These are phyloP conservation scores for Acorus calamus DNA, from an alignment of 106 monocot genomes.

Conservation along the genomic window DNA sequence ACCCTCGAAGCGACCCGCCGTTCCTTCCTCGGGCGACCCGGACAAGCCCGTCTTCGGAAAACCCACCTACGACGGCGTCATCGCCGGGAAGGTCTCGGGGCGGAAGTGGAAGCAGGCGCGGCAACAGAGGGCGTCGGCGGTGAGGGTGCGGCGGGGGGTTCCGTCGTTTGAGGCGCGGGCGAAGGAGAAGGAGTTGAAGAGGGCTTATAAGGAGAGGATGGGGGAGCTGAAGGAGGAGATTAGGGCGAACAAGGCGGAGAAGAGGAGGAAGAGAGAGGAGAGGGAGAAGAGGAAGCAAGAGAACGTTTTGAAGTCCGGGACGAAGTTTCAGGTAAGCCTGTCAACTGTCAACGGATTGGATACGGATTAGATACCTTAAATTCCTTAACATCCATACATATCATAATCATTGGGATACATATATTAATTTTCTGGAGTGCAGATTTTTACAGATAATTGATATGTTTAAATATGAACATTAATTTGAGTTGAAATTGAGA, in stretches of 20 bases:
- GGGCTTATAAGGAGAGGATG: constrained; percentile 60
- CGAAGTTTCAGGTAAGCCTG: constrained; percentile 22
- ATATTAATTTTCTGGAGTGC: no score
- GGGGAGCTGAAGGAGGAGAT: constrained; percentile 93
- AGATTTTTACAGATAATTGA: no score
- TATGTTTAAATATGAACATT: no score
- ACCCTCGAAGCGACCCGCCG: neutral
- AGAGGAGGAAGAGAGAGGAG: constrained; percentile 77
- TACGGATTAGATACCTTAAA: no score
- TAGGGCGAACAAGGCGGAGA: constrained; percentile 59
- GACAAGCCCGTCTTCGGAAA: constrained; percentile 25
- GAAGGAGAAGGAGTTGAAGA: constrained; percentile 70
- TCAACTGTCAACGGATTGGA: no score
- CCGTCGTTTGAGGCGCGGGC: constrained; percentile 43
- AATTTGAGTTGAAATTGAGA: no score
- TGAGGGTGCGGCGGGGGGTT: constrained; percentile 28
- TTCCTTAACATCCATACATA: no score
- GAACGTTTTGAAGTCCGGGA: constrained; percentile 64
- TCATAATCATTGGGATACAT: no score
- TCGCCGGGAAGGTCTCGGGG: constrained; percentile 77
- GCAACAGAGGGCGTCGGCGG: constrained; percentile 54
- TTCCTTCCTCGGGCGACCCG: neutral
- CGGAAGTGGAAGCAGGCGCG: constrained; percentile 91
- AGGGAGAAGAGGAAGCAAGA: constrained; percentile 94
- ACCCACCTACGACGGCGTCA: constrained; percentile 79